Percentiles rank a stretch among this genome's conserved stretches.
Evolutionary conservation across 345 rosid genomes (phyloP).

Genomic region (Capsella bursapastoris): DNA sequence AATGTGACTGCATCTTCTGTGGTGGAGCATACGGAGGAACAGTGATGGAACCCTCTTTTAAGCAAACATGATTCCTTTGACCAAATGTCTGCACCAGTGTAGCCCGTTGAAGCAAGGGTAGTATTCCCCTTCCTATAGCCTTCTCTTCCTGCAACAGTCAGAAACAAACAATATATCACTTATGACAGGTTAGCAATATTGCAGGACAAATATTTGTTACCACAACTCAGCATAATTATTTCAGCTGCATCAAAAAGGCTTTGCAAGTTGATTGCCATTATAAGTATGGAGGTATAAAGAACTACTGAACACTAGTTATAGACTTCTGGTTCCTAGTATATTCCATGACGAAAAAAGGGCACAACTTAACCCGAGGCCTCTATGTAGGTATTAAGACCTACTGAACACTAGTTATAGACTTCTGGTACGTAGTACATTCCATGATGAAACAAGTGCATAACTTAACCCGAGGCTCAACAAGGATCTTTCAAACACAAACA

Average conservation of each 20-base stretch:
- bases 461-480: slow-evolving; percentile 8
- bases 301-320: slow-evolving; percentile 9
- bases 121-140: slow-evolving; percentile 95
- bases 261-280: neutral
- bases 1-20: slow-evolving; percentile 92
- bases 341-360: slow-evolving; percentile 1
- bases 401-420: slow-evolving; percentile 12
- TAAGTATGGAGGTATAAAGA: neutral
- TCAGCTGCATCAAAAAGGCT: slow-evolving; percentile 20
- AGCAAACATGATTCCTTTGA: slow-evolving; percentile 93
- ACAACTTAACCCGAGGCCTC: slow-evolving; percentile 6
- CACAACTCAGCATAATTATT: slow-evolving; percentile 13
- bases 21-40: slow-evolving; percentile 99
- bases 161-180: slow-evolving; percentile 13
- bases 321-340: slow-evolving; percentile 17
- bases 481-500: slow-evolving; percentile 8
- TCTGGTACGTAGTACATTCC: slow-evolving; percentile 15
- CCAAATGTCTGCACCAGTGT: slow-evolving; percentile 99
- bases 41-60: slow-evolving; percentile 92
- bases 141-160: slow-evolving; percentile 78
- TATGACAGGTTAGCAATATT: neutral
- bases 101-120: slow-evolving; percentile 88
- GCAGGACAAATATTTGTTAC: neutral
- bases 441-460: neutral
- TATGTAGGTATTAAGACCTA: neutral